Conservation (phyloP, 2,329 filamentous ascomycete genomes). For the Metarhizium rileyi region DNA sequence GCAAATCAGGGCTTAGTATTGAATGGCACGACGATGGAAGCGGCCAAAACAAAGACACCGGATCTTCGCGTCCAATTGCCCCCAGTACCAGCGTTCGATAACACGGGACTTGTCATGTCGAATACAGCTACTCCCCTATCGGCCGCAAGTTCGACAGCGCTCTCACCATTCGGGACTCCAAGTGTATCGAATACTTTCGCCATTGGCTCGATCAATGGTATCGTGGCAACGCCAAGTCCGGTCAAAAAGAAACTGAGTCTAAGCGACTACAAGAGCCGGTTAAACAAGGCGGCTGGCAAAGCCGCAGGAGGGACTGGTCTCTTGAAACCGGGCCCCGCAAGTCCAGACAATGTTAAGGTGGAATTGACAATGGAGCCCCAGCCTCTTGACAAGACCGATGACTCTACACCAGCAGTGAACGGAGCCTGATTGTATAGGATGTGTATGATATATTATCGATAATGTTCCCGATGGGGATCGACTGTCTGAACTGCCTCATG, state of each 20-base stretch:
- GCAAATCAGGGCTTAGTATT: slow-evolving; percentile 16
- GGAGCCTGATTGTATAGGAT: slow-evolving; percentile 17
- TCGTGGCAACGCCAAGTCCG: slow-evolving; percentile 43
- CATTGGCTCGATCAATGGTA: slow-evolving; percentile 31
- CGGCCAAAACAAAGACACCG: slow-evolving; percentile 29
- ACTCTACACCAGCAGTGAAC: slow-evolving; percentile 14
- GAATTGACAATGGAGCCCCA: slow-evolving; percentile 24
- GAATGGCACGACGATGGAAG: background rate
- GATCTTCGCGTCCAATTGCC: slow-evolving; percentile 48
- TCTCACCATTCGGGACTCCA: slow-evolving; percentile 37
- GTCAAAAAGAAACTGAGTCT: slow-evolving; percentile 59
- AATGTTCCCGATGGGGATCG: background rate
- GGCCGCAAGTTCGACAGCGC: slow-evolving; percentile 30
- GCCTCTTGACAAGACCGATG: slow-evolving; percentile 19
- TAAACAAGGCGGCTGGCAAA: slow-evolving; percentile 42
- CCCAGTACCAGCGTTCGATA: slow-evolving; percentile 41
- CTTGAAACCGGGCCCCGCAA: slow-evolving; percentile 24
- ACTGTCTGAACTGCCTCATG: background rate
- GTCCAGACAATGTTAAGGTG: slow-evolving; percentile 26
- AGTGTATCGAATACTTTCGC: slow-evolving; percentile 34
- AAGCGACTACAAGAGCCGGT: slow-evolving; percentile 54
- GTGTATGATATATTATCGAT: slow-evolving; percentile 6
- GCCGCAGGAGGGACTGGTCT: slow-evolving; percentile 17
- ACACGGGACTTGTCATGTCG: slow-evolving; percentile 20
- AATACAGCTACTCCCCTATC: slow-evolving; percentile 34